phyloP scores from a whole-genome alignment of 164 flowering plant species.

The Brasenia schreberi region DNA sequence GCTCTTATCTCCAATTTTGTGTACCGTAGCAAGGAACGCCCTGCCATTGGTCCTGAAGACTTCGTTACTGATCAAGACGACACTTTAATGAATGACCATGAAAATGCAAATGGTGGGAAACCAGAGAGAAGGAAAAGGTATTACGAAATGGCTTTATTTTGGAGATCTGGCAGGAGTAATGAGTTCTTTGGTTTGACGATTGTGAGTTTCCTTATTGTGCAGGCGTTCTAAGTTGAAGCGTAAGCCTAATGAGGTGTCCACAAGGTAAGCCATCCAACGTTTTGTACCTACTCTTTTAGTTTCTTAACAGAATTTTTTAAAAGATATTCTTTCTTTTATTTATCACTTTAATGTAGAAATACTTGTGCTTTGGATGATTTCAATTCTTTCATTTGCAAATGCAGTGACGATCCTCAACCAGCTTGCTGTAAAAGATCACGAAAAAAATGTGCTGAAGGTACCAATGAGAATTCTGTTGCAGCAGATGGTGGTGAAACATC shows the following conservation, averaged over 20 bases:
- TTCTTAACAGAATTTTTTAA: too few species aligned
- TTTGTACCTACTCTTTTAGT: too few species aligned
- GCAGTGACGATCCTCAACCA: conserved; percentile 14
- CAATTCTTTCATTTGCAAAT: conserved; percentile 3
- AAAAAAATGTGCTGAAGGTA: not conserved
- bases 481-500: not conserved
- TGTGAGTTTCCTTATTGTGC: not conserved
- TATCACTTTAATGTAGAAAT: not conserved
- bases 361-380: not conserved
- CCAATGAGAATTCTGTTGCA: not conserved
- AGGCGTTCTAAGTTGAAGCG: conserved; percentile 6
- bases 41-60: conserved; percentile 57
- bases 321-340: too few species aligned
- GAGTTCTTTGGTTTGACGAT: not conserved
- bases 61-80: conserved; percentile 24
- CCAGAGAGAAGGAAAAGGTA: conserved; percentile 26
- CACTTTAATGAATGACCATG: conserved; percentile 13
- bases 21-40: conserved; percentile 65
- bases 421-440: conserved; percentile 2
- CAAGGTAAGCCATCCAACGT: conserved; percentile 2
- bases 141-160: not conserved
- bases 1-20: conserved; percentile 83
- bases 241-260: conserved; percentile 10
- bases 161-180: not conserved
- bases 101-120: conserved; percentile 12